A percentile compares a stretch with the other conserved stretches of the same genome.
Evolutionary conservation across 108 stramenopile species (phyloP).

Genomic region (Nannochloropsis gaditana): DNA sequence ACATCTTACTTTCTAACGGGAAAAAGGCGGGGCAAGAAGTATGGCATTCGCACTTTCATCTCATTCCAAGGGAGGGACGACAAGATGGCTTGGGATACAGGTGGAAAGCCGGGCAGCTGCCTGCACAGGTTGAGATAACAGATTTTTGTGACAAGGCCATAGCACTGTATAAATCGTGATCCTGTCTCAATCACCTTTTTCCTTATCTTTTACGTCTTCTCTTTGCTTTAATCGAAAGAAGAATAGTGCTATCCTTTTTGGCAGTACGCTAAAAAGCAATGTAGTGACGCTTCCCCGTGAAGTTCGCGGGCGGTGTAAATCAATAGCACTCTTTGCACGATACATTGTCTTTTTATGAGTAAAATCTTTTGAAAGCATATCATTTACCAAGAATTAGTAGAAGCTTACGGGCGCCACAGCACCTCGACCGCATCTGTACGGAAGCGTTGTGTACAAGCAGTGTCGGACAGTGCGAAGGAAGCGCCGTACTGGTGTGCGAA

Average conservation of each 20-base stretch:
- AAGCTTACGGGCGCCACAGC: conserved; percentile 60
- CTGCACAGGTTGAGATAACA: not conserved
- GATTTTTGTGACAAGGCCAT: conserved; percentile 3
- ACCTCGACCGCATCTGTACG: conserved; percentile 84
- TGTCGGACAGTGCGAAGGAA: conserved; percentile 69
- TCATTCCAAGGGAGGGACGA: not conserved
- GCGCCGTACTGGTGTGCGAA: conserved; percentile 84
- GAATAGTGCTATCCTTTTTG: no score
- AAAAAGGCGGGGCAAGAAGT: not conserved
- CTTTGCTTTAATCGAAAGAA: no score
- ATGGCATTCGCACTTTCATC: not conserved
- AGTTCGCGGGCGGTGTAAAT: no score
- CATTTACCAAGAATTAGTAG: no score
- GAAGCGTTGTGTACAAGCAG: conserved; percentile 84
- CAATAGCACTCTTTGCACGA: no score
- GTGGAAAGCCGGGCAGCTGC: not conserved
- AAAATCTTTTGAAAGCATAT: no score
- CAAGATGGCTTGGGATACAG: not conserved
- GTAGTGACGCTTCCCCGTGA: no score
- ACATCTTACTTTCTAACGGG: not conserved
- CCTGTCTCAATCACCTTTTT: no score
- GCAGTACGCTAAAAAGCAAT: no score
- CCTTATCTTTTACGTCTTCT: no score
- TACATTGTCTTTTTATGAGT: no score
- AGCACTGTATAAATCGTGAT: not conserved